Base-by-base conservation (phyloP, 2,329 filamentous ascomycete species). In the Neonectria neomacrospora region DNA sequence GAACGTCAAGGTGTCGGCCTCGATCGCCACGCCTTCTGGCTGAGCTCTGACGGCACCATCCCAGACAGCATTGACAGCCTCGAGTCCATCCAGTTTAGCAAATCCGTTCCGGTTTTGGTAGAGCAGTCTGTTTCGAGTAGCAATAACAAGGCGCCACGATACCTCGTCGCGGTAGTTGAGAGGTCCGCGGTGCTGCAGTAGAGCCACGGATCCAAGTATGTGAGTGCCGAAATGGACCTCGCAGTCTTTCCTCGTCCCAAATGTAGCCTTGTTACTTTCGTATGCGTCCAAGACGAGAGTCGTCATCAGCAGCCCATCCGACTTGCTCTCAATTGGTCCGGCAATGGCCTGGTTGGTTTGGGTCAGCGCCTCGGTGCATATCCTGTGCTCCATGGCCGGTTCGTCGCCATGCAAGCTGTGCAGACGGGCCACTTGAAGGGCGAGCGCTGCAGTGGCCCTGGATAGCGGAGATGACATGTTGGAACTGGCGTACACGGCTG, bases 61-160 rank as follows among this genome's bases (percentile, higher is more conserved):
- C 44, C 55, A 58, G 7, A 51, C 34, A 51, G 18, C 23, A 20
- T n/a, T 22, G 28, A 58, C 9, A 12, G 20, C 23, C 20, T 58
- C 55, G n/a, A 57, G 22, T 9, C 28, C 44, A 16, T 9, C 30
- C 12, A 39, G 10, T 18, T 50, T 18, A 16, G 20, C 10, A 14
- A 44, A 3, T 11, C n/a, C 14, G 34, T 56, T 23, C 52, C 52
- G 18, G 10, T 14, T 45, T 45, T 50, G 44, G n/a, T 61, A 18
- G 18, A 61, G 58, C 16, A 61, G 26, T 23, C 58, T 61, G 52
- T 61, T 61, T 30, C 58, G 42, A 50, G 58, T 51, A 30, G 58
- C 52, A 56, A 51, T 39, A 4, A 54, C 41, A 2, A 60, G 57
- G 32, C 57, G 57, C 57, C 57, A 60, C 12, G 57, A 60, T 30